phyloP scores from a whole-genome alignment of 192 early-diverging fungal species.

The Coemansia sp. region DNA sequence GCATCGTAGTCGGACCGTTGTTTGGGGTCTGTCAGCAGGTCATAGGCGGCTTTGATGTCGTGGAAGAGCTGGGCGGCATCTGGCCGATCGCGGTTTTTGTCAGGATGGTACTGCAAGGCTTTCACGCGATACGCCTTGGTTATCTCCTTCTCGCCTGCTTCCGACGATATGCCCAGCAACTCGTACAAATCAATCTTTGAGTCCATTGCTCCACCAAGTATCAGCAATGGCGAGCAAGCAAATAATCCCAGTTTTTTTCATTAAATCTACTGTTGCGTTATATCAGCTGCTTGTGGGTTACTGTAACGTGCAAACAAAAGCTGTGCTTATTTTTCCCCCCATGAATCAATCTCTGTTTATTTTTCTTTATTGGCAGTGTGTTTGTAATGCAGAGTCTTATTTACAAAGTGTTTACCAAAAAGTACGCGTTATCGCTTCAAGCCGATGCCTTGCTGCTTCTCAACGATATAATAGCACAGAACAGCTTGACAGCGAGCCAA shows the following conservation, averaged over 20 bases:
- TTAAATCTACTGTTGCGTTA: too few species aligned
- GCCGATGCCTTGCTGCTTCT: conserved; percentile 69
- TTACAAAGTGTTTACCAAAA: conserved; percentile 72
- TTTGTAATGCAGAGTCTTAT: conserved; percentile 53
- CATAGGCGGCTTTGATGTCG: conserved; percentile 37
- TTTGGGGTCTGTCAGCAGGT: conserved; percentile 25
- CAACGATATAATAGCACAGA: conserved; percentile 56
- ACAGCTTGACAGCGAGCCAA: conserved; percentile 44
- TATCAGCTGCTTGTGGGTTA: too few species aligned
- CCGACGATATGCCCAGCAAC: conserved; percentile 71
- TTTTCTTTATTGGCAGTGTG: not conserved
- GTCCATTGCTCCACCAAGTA: conserved; percentile 3
- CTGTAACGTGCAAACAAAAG: too few species aligned
- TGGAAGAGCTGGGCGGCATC: conserved; percentile 28
- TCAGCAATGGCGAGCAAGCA: not conserved
- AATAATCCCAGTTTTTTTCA: too few species aligned
- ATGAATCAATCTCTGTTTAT: too few species aligned
- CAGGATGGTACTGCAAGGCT: conserved; percentile 88
- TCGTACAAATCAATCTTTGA: conserved; percentile 63
- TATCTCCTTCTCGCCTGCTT: conserved; percentile 74
- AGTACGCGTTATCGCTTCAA: conserved; percentile 74
- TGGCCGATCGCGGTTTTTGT: conserved; percentile 70
- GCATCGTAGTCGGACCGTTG: conserved; percentile 32
- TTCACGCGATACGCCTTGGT: conserved; percentile 74
- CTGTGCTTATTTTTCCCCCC: too few species aligned